A percentile compares a stretch with the other conserved stretches of the same genome.
Conservation (phyloP, 2,329 filamentous ascomycete genomes). For the Bimuria novae-zelandiae region DNA sequence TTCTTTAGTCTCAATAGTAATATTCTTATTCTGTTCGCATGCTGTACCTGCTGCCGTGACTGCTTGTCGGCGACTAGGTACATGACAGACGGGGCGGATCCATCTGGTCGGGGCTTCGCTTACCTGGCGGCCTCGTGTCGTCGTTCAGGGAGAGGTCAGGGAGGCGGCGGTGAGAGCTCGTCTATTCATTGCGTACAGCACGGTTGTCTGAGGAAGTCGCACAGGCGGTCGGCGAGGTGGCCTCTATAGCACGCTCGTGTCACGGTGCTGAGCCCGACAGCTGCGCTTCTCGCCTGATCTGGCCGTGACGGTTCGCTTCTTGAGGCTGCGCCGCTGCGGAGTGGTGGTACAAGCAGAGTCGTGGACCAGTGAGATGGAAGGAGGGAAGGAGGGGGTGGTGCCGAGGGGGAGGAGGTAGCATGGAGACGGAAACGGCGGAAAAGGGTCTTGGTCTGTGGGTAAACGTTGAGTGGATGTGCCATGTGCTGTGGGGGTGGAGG, state of each 20-base stretch:
- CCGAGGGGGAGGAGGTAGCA: not conserved
- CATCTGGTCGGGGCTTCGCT: not conserved
- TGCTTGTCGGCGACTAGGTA: not conserved
- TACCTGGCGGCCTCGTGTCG: not conserved
- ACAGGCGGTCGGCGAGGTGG: conserved; percentile 5
- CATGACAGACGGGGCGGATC: not conserved
- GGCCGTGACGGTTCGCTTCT: conserved; percentile 20
- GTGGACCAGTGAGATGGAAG: conserved; percentile 10
- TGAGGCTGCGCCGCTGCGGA: conserved; percentile 4
- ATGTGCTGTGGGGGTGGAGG: not conserved
- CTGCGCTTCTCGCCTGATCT: conserved; percentile 14
- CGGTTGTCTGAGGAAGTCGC: not conserved
- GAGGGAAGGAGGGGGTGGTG: not conserved
- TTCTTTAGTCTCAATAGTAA: conserved; percentile 13
- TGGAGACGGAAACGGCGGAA: conserved; percentile 3
- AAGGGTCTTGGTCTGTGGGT: conserved; percentile 4
- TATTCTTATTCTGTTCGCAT: conserved; percentile 2
- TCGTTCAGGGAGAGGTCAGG: not conserved
- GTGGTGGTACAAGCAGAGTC: conserved; percentile 10
- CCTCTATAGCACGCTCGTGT: conserved; percentile 6
- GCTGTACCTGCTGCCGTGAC: not conserved
- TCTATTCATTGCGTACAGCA: not conserved
- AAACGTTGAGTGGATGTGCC: not conserved
- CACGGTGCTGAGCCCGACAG: conserved; percentile 8
- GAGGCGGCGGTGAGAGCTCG: conserved; percentile 1